Evolutionary conservation across 805 yeast species (phyloP), one percentile per base, ranked within the genome.

Genomic region (Candida ficus): DNA sequence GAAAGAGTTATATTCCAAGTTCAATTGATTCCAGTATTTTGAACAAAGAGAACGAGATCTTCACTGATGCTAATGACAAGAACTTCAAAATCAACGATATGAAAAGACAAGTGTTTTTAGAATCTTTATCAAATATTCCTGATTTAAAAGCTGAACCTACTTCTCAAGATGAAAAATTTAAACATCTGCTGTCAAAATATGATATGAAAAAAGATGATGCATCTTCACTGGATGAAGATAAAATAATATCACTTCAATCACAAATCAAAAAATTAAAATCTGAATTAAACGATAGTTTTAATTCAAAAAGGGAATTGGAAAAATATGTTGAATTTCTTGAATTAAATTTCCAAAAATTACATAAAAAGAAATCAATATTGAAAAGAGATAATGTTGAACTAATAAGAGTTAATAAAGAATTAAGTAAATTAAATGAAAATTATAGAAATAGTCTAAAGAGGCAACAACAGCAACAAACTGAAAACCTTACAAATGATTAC

Each of bases 261-360:
- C 26, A 44, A 13, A 41, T 50, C 12, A 21, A 20, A 12, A 35
- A 28, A 20, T 41, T 48, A 40, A 46, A 46, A 41, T 27, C 21
- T 9, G 41, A 40, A 14, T 18, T 47, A 29, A 29, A 5, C 9
- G 20, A 13, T 26, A 26, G n/a, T n/a, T n/a, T n/a, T n/a, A n/a
- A n/a, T n/a, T n/a, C n/a, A n/a, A n/a, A n/a, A n/a, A n/a, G 12
- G n/a, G 29, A 26, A 7, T 26, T 53, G 46, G 50, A 49, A 11
- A 39, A 42, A 14, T 53, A 42, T 31, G 38, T 46, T 29, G 41
- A 44, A 22, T 50, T 53, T 34, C 37, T 53, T 37, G 56, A 52
- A 27, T 19, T 40, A 4, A 42, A 44, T 18, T 48, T 44, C 31
- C 47, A 44, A 9, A 36, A 39, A 20, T 39, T 44, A 7, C 41